phyloP scores from a whole-genome alignment of 129 eudicot species.

The Ambrosia trifida region DNA sequence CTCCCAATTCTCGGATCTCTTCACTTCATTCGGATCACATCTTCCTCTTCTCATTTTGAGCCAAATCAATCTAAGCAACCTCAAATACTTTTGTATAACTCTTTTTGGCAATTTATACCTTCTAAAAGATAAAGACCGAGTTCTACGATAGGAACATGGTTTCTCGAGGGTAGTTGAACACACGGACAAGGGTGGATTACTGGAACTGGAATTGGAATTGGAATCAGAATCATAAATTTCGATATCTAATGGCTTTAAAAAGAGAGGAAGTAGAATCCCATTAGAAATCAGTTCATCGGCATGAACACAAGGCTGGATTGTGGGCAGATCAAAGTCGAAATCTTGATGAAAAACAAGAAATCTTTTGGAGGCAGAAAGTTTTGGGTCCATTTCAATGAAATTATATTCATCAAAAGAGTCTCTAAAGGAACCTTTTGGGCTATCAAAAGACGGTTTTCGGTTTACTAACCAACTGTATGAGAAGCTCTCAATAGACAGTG shows the following conservation, averaged over 20 bases:
- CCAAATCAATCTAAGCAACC: constrained; percentile 48
- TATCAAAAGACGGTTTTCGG: constrained; percentile 57
- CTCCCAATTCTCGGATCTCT: constrained; percentile 30
- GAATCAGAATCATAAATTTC: constrained; percentile 25
- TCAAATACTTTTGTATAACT: constrained; percentile 55
- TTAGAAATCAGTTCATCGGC: constrained; percentile 77
- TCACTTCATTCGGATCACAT: constrained; percentile 28
- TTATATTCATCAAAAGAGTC: constrained; percentile 58
- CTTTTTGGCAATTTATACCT: constrained; percentile 54
- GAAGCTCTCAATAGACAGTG: constrained; percentile 86
- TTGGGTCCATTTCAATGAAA: constrained; percentile 93
- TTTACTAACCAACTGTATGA: constrained; percentile 84
- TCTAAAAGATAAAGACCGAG: constrained; percentile 50
- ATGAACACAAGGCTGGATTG: constrained; percentile 58
- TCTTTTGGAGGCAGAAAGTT: constrained; percentile 70
- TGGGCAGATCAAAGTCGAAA: constrained; percentile 61
- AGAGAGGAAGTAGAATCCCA: constrained; percentile 57
- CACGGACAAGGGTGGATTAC: constrained; percentile 19
- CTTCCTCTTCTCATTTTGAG: constrained; percentile 44
- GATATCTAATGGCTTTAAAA: constrained; percentile 28
- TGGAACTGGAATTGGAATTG: constrained; percentile 29
- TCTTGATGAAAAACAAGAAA: constrained; percentile 57
- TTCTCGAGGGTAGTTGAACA: constrained; percentile 32
- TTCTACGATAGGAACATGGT: constrained; percentile 22
- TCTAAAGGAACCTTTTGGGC: constrained; percentile 59